Conservation (phyloP, 306 rosid species). For the Morella rubra region DNA sequence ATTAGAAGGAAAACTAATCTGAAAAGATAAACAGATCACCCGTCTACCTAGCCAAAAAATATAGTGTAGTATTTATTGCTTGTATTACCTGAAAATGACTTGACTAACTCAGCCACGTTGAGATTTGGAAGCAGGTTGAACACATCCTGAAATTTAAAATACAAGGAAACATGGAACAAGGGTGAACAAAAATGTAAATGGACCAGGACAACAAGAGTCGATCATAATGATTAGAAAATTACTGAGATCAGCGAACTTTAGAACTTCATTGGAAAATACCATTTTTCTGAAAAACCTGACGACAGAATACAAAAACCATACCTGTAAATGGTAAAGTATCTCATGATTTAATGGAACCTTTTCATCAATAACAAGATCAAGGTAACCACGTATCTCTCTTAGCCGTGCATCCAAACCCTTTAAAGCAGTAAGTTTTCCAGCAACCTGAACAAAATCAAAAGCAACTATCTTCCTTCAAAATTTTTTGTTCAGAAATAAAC, state of each 20-base stretch:
- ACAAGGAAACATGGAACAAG: neutral
- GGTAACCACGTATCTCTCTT: constrained; percentile 71
- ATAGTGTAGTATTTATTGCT: neutral
- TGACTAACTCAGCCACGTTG: constrained; percentile 52
- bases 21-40: too few relatives aligned
- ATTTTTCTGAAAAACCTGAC: too few relatives aligned
- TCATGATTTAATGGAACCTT: constrained; percentile 84
- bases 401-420: constrained; percentile 90
- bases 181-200: neutral
- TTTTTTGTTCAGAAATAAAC: neutral
- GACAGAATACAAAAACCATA: constrained; percentile 8
- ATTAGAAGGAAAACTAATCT: too few relatives aligned
- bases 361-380: constrained; percentile 77
- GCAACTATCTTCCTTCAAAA: constrained; percentile 10
- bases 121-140: constrained; percentile 63
- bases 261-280: too few relatives aligned
- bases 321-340: constrained; percentile 91
- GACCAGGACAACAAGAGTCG: neutral
- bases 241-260: neutral
- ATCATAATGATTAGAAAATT: neutral
- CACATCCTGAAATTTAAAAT: constrained; percentile 44
- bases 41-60: neutral
- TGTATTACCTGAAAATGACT: constrained; percentile 50
- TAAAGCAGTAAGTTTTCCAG: constrained; percentile 82
- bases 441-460: constrained; percentile 48